Conservation (phyloP, 2,329 filamentous ascomycete genomes). For the Laburnicola sp. region DNA sequence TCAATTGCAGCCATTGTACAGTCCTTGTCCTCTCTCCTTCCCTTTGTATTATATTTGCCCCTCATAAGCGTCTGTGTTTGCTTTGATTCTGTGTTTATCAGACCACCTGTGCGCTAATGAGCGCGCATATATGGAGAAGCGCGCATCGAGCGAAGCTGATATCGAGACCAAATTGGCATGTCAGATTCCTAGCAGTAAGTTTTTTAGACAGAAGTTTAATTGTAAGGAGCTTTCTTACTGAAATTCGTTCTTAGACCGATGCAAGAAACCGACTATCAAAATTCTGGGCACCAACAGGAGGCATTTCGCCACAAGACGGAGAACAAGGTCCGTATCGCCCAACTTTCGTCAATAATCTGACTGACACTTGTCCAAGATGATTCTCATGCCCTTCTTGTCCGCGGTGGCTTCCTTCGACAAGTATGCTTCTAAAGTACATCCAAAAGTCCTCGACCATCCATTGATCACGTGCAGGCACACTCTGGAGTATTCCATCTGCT, state of each 20-base stretch:
- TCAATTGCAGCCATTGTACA: slow-evolving; percentile 9
- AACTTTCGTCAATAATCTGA: not conserved
- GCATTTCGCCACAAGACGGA: slow-evolving; percentile 60
- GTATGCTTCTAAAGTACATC: slow-evolving; percentile 19
- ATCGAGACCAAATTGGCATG: slow-evolving; percentile 13
- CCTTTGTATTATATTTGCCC: not conserved
- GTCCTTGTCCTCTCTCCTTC: not conserved
- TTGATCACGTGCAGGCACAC: slow-evolving; percentile 63
- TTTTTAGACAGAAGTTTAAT: not conserved
- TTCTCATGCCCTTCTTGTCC: slow-evolving; percentile 50
- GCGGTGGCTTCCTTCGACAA: slow-evolving; percentile 52
- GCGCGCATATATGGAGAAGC: slow-evolving; percentile 27
- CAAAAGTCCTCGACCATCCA: not conserved
- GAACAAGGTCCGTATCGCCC: slow-evolving; percentile 43
- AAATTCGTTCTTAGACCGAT: slow-evolving; percentile 52
- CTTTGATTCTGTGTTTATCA: not conserved
- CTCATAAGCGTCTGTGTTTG: too few relatives aligned
- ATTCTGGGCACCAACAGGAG: slow-evolving; percentile 78
- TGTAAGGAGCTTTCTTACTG: not conserved
- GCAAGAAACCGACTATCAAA: slow-evolving; percentile 66
- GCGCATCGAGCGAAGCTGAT: slow-evolving; percentile 19
- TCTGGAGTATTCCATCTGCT: slow-evolving; percentile 91
- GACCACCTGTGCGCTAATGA: slow-evolving; percentile 26
- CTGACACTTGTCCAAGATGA: slow-evolving; percentile 32
- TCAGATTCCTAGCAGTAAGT: slow-evolving; percentile 46